These are phyloP conservation scores for Pythium guiyangense DNA, from an alignment of 352 stramenopile species.

Conservation along the genomic window DNA sequence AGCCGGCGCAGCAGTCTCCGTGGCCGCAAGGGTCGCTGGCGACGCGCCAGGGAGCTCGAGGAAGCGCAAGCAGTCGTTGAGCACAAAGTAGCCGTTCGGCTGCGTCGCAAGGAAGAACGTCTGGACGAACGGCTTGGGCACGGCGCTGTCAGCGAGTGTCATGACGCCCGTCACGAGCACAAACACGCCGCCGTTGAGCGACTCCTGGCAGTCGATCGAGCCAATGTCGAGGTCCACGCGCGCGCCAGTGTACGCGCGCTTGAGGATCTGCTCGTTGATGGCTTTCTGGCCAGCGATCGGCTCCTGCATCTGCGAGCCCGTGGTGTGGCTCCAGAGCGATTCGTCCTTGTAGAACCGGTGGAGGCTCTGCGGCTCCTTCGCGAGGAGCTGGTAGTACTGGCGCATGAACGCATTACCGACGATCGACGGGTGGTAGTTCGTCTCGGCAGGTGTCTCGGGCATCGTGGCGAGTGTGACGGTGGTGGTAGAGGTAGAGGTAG, in stretches of 20 bases:
- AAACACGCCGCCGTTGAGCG: constrained; percentile 62
- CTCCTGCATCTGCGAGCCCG: constrained; percentile 79
- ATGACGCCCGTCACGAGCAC: constrained; percentile 87
- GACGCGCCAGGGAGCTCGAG: constrained; percentile 47
- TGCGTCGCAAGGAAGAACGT: constrained; percentile 87
- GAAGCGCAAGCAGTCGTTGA: constrained; percentile 87
- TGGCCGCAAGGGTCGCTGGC: not conserved
- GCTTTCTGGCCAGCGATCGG: constrained; percentile 66
- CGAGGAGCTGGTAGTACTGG: constrained; percentile 88
- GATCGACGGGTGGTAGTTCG: constrained; percentile 49
- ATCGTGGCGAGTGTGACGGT: not conserved
- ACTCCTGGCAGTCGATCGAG: constrained; percentile 85
- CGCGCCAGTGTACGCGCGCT: constrained; percentile 67
- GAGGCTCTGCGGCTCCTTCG: constrained; percentile 77
- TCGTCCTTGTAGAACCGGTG: constrained; percentile 89
- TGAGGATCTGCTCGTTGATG: constrained; percentile 84
- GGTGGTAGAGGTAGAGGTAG: not conserved
- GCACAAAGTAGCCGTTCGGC: constrained; percentile 85
- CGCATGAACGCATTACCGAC: constrained; percentile 87
- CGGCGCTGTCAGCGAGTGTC: constrained; percentile 47
- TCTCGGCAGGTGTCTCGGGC: constrained; percentile 14
- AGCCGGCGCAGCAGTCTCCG: not conserved
- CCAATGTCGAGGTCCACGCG: constrained; percentile 77
- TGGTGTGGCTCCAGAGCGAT: constrained; percentile 73
- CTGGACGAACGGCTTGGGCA: constrained; percentile 80